Evolutionary conservation across 257 asterid species (phyloP).

Genomic region (Anisodus tanguticus): DNA sequence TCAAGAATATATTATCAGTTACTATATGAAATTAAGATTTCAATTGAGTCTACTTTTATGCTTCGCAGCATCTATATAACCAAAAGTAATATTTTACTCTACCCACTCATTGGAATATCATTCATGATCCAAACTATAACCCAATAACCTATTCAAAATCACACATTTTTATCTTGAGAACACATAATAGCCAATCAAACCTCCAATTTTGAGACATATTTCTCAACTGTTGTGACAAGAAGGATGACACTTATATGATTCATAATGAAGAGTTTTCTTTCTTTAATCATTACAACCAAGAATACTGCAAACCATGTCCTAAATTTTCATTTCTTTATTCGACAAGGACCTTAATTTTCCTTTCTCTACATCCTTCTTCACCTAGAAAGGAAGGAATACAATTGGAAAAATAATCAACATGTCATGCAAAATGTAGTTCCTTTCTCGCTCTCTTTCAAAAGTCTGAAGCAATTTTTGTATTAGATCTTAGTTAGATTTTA

Average conservation of each 20-base stretch:
- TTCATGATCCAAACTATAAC: background rate
- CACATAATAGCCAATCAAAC: too few relatives aligned
- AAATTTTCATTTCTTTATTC: background rate
- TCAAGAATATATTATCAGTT: background rate
- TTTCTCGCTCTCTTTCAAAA: background rate
- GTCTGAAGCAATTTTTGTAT: background rate
- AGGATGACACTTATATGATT: background rate
- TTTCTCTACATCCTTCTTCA: background rate
- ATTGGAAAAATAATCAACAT: background rate
- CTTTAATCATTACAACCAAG: background rate
- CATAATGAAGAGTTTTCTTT: background rate
- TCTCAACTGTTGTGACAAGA: background rate
- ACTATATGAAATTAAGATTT: background rate
- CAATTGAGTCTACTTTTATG: background rate
- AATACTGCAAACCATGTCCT: background rate
- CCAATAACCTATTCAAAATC: background rate
- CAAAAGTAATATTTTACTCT: background rate
- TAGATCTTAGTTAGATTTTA: background rate
- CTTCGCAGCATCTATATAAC: background rate
- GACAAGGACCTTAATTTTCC: background rate
- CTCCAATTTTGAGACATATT: background rate
- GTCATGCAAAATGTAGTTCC: background rate
- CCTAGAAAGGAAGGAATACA: constrained; percentile 6
- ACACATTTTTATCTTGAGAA: too few relatives aligned
- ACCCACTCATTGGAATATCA: background rate